A percentile compares a stretch with the other conserved stretches of the same genome.
Conservation (phyloP, 1,284 basidiomycete species). For the Limonomyces culmigenus region DNA sequence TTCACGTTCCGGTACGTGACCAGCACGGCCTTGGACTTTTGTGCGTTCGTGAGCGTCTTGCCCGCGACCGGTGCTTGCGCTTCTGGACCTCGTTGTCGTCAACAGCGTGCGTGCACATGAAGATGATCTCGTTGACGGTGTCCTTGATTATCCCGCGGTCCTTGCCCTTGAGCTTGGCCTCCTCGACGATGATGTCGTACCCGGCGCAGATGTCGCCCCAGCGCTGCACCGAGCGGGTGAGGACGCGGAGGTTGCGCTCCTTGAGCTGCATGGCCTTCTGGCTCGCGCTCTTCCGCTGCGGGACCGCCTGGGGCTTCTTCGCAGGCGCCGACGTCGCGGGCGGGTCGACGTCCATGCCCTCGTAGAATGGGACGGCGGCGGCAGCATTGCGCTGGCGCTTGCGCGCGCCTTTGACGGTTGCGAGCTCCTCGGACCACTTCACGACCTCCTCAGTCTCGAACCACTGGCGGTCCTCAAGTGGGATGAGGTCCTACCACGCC, state of each 20-base stretch:
- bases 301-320: constrained; percentile 57
- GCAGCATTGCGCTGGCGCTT: constrained; percentile 71
- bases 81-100: constrained; percentile 74
- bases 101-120: constrained; percentile 72
- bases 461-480: constrained; percentile 78
- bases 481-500: constrained; percentile 99
- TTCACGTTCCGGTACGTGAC: constrained; percentile 81
- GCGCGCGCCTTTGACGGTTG: constrained; percentile 42
- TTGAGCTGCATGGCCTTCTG: constrained; percentile 95
- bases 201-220: constrained; percentile 96
- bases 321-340: constrained; percentile 35
- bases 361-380: constrained; percentile 77
- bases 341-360: constrained; percentile 81
- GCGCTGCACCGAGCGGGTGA: constrained; percentile 89
- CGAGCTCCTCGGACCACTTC: constrained; percentile 48
- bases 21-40: constrained; percentile 91
- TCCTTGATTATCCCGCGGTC: constrained; percentile 87
- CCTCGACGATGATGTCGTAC: constrained; percentile 84
- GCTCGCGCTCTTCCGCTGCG: constrained; percentile 68
- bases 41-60: constrained; percentile 70
- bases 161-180: constrained; percentile 91
- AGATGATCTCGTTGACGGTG: constrained; percentile 86
- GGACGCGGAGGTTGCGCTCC: constrained; percentile 89
- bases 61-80: constrained; percentile 63
- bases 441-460: constrained; percentile 80